These are phyloP conservation scores for Russula ochroleuca DNA, from an alignment of 768 basidiomycete species.

Conservation along the genomic window DNA sequence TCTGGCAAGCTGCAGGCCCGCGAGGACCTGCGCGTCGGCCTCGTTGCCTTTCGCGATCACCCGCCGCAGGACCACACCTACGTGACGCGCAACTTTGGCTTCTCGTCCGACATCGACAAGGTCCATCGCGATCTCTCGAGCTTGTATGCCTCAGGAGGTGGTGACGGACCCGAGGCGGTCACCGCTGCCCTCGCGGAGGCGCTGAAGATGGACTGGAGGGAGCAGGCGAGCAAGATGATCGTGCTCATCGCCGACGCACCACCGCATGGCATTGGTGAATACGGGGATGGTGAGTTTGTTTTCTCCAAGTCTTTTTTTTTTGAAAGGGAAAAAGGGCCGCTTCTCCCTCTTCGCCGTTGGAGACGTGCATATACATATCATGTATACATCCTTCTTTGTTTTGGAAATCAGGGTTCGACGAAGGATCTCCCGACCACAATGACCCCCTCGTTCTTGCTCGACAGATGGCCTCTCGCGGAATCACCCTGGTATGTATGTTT, in stretches of 20 bases:
- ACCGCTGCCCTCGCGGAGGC: slow-evolving; percentile 89
- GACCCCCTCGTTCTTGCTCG: slow-evolving; percentile 87
- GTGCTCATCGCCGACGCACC: slow-evolving; percentile 97
- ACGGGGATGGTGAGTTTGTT: slow-evolving; percentile 74
- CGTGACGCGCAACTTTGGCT: slow-evolving; percentile 88
- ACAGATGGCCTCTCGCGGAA: slow-evolving; percentile 86
- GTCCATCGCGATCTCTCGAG: slow-evolving; percentile 80
- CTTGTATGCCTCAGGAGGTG: slow-evolving; percentile 85
- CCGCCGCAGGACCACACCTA: slow-evolving; percentile 97
- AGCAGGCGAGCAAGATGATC: slow-evolving; percentile 87
- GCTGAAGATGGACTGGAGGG: slow-evolving; percentile 87
- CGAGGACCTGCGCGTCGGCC: slow-evolving; percentile 88
- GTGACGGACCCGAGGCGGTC: slow-evolving; percentile 95
- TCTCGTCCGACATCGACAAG: slow-evolving; percentile 85
- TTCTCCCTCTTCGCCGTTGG: not conserved
- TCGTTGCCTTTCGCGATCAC: slow-evolving; percentile 94
- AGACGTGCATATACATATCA: slow-evolving; percentile 21
- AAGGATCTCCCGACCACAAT: slow-evolving; percentile 89
- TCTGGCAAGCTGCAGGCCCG: slow-evolving; percentile 83
- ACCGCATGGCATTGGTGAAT: slow-evolving; percentile 95
- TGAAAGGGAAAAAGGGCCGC: not conserved
- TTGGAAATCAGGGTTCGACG: slow-evolving; percentile 67
- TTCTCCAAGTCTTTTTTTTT: slow-evolving; percentile 2
- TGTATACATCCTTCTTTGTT: slow-evolving; percentile 10
- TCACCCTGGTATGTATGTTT: slow-evolving; percentile 64